A percentile compares a stretch with the other conserved stretches of the same genome.
Conservation (phyloP, 176 grass and related monocot genomes). For the Eragrostis curvula region DNA sequence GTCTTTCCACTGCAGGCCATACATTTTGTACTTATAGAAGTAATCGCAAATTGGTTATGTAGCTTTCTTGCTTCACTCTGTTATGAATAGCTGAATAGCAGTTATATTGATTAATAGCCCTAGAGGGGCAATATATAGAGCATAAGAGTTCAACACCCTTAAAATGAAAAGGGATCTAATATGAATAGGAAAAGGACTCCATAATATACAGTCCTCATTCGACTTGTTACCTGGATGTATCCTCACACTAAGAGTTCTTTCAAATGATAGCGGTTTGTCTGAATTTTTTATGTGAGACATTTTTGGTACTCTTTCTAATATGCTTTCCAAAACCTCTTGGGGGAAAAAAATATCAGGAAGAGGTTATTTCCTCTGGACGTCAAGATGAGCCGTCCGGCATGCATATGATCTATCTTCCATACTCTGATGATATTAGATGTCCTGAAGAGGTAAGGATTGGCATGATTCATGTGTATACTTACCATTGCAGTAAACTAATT, state of each 20-base stretch:
- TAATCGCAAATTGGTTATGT: neutral
- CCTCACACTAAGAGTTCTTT: neutral
- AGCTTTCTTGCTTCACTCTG: slow-evolving; percentile 17
- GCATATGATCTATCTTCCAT: slow-evolving; percentile 97
- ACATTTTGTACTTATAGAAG: slow-evolving; percentile 6
- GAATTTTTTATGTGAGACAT: slow-evolving; percentile 26
- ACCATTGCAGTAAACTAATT: slow-evolving; percentile 4
- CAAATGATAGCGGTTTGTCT: neutral
- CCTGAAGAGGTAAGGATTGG: slow-evolving; percentile 74
- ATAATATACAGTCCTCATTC: neutral
- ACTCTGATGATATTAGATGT: slow-evolving; percentile 90
- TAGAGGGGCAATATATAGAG: neutral
- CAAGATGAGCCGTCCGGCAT: slow-evolving; percentile 91
- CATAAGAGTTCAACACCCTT: too few species aligned
- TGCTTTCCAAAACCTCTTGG: slow-evolving; percentile 32
- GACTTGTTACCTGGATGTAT: slow-evolving; percentile 26
- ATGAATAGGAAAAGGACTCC: neutral
- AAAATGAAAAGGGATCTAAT: neutral
- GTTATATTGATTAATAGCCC: neutral
- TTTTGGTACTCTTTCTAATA: slow-evolving; percentile 13
- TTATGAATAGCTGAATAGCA: neutral
- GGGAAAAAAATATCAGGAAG: slow-evolving; percentile 72
- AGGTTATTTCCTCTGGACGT: slow-evolving; percentile 61
- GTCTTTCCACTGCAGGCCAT: neutral
- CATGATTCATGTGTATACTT: slow-evolving; percentile 21